Evolutionary conservation across 2,329 filamentous ascomycete species (phyloP).

Genomic region (Colletotrichum tabaci): DNA sequence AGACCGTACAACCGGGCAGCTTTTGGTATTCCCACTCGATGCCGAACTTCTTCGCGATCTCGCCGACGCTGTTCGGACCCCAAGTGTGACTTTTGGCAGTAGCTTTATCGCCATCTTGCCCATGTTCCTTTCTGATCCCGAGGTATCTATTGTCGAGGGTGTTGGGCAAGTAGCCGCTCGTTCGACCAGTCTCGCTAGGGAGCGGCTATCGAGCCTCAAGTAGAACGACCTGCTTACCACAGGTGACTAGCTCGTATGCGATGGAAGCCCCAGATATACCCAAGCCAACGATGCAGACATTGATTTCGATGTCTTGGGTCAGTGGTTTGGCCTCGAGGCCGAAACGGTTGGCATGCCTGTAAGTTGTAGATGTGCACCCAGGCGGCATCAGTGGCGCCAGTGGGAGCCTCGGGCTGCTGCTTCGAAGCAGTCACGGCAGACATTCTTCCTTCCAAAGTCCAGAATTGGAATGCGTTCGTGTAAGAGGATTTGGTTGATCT

Average conservation of each 20-base stretch:
- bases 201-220: slow-evolving; percentile 69
- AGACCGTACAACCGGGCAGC: slow-evolving; percentile 65
- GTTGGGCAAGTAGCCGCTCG: slow-evolving; percentile 68
- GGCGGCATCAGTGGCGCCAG: slow-evolving; percentile 65
- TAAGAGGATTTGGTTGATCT: not conserved
- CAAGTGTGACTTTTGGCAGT: slow-evolving; percentile 70
- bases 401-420: slow-evolving; percentile 55
- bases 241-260: slow-evolving; percentile 67
- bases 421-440: not conserved
- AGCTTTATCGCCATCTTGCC: slow-evolving; percentile 60
- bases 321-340: slow-evolving; percentile 57
- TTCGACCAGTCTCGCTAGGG: slow-evolving; percentile 68
- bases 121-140: slow-evolving; percentile 67
- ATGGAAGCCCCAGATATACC: slow-evolving; percentile 67
- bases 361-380: slow-evolving; percentile 65
- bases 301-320: slow-evolving; percentile 58
- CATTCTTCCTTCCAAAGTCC: not conserved
- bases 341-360: slow-evolving; percentile 61
- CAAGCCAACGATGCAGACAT: slow-evolving; percentile 66
- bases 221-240: slow-evolving; percentile 64
- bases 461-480: too few relatives aligned
- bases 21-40: slow-evolving; percentile 71
- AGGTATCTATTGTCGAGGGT: slow-evolving; percentile 68
- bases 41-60: slow-evolving; percentile 62
- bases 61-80: slow-evolving; percentile 66